Evolutionary conservation across 2,329 filamentous ascomycete genomes (phyloP).

Genomic region (Arthrobotrys sinensis): DNA sequence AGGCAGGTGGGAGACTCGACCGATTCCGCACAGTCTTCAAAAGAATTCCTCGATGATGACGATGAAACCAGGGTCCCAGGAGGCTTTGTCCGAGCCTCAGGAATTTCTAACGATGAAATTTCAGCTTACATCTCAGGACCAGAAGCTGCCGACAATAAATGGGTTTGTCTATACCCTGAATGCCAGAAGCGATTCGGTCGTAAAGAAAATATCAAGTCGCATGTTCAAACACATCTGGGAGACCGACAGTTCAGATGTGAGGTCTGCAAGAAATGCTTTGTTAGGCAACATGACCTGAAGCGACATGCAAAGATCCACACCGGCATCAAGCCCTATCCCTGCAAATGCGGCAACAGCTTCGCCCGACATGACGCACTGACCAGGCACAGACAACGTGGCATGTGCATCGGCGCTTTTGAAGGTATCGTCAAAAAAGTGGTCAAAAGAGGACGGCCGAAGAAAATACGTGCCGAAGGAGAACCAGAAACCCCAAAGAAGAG

Average conservation of each 20-base stretch:
- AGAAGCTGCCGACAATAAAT: constrained; percentile 81
- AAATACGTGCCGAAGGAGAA: constrained; percentile 61
- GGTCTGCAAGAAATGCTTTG: constrained; percentile 94
- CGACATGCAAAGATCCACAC: constrained; percentile 98
- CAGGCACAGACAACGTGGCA: constrained; percentile 91
- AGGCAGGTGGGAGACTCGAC: constrained; percentile 37
- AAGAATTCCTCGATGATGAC: constrained; percentile 47
- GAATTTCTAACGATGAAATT: constrained; percentile 88
- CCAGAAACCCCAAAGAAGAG: constrained; percentile 50
- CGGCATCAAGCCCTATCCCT: constrained; percentile 94
- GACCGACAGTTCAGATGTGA: constrained; percentile 96
- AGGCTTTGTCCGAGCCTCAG: constrained; percentile 66
- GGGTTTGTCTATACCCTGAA: constrained; percentile 81
- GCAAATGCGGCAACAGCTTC: constrained; percentile 93
- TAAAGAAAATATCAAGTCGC: constrained; percentile 98
- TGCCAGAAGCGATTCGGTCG: constrained; percentile 94
- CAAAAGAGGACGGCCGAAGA: constrained; percentile 73
- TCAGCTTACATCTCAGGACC: constrained; percentile 81
- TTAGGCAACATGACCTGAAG: constrained; percentile 96
- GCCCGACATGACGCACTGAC: constrained; percentile 95
- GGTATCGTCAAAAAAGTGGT: constrained; percentile 79
- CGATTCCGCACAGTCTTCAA: constrained; percentile 24
- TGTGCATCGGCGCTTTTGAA: constrained; percentile 96
- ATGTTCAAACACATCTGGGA: constrained; percentile 97
- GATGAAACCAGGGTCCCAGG: constrained; percentile 53